A percentile compares a stretch with the other conserved stretches of the same genome.
These are phyloP conservation scores for Pleurotus tuber-regium DNA, from an alignment of 768 basidiomycete genomes.

Conservation along the genomic window DNA sequence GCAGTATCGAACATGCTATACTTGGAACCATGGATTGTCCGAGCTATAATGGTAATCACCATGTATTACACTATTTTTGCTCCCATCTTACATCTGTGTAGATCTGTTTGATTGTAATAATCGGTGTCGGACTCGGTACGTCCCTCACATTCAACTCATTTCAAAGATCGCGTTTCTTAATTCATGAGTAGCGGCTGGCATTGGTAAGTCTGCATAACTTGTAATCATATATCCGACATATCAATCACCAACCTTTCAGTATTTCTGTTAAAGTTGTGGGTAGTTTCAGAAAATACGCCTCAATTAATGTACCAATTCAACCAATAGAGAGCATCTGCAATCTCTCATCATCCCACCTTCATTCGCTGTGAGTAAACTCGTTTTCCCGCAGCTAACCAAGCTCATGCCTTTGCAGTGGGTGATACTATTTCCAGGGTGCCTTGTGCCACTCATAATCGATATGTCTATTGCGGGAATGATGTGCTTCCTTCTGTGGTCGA, in stretches of 20 bases:
- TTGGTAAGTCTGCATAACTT: neutral
- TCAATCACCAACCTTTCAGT: too few species aligned
- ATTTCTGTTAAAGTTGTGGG: conserved; percentile 1
- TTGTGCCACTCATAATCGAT: conserved; percentile 4
- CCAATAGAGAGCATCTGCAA: neutral
- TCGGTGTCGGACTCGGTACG: conserved; percentile 1
- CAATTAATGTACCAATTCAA: too few species aligned
- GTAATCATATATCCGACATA: too few species aligned
- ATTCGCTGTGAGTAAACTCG: conserved; percentile 5
- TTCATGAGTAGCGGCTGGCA: neutral
- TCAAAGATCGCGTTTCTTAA: neutral
- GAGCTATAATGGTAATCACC: neutral
- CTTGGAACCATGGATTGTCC: neutral
- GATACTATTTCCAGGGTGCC: conserved; percentile 1
- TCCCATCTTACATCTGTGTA: neutral
- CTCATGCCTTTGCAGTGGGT: neutral
- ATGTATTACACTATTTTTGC: too few species aligned
- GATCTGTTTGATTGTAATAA: neutral
- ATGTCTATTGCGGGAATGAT: conserved; percentile 4
- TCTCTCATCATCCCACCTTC: conserved; percentile 7
- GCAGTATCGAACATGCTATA: neutral
- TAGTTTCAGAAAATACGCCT: too few species aligned
- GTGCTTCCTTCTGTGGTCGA: conserved; percentile 10
- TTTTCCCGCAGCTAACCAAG: neutral
- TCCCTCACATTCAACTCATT: neutral